Base-by-base conservation (phyloP, 2,329 filamentous ascomycete genomes). In the Neonectria faginata region DNA sequence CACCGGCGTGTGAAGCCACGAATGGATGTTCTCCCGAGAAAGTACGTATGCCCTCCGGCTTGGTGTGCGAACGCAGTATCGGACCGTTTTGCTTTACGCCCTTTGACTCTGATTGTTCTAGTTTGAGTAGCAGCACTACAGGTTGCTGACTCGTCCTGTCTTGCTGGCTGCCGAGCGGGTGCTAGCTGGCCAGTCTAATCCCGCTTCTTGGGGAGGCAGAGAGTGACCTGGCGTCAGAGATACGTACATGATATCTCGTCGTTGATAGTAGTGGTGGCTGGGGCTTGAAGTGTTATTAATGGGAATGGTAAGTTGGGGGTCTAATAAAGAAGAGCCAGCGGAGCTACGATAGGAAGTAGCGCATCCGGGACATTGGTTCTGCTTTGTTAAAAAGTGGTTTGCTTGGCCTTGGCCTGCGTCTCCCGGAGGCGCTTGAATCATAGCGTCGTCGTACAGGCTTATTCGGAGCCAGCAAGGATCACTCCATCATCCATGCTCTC, bases 401-500 rank as follows among this genome's bases (percentile, higher is more conserved):
- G 39, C 56, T 50, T 31, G 56, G 45, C 45, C 29, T 59, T 31
- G 56, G 45, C 45, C 29, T 59, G 36, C 47, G 27, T 51, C 47
- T 59, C 47, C 56, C 36, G 45, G 52, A 45, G 47, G 18, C 47
- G 47, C 47, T 51, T 36, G 47, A 53, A 12, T 41, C 31, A 50
- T 41, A 51, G 55, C 33, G 39, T 48, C 27, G 47, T 31, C 31
- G 47, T 62, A 55, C 48, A 51, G 16, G 50, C 50, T 22, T 25
- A 47, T 42, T 25, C 44, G 48, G 36, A 45, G 33, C 33, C 33
- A 62, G 48, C 54, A 62, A 48, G 60, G 60, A 56, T 57, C 27
- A 25, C 31, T 57, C 54, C 60, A 48, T 12, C 10, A 56, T 45
- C 61, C 50, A 58, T 64, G 56, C 56, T 52, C 60, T 36, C 25